Evolutionary conservation across 1,139 yeast species (phyloP).

Genomic region (Yamadazyma atmosphaerica): DNA sequence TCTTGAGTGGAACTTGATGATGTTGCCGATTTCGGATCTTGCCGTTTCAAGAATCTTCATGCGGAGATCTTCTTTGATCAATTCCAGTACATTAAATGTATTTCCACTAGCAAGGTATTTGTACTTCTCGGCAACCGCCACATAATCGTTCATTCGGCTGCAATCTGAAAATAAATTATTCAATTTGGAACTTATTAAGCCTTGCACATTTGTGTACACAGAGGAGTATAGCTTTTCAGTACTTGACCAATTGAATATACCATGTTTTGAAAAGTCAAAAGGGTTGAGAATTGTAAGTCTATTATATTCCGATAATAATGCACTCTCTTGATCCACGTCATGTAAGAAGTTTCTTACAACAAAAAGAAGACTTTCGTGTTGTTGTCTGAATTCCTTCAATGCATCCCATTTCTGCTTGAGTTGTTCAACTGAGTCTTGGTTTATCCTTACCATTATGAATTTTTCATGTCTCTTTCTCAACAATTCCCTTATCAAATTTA

Average conservation of each 20-base stretch:
- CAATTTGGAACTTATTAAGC: slow-evolving; percentile 22
- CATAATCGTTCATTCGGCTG: slow-evolving; percentile 28
- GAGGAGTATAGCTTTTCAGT: slow-evolving; percentile 29
- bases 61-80: slow-evolving; percentile 39
- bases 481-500: slow-evolving; percentile 66
- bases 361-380: slow-evolving; percentile 57
- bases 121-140: slow-evolving; percentile 27
- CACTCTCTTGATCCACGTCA: slow-evolving; percentile 18
- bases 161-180: slow-evolving; percentile 30
- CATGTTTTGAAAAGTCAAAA: slow-evolving; percentile 36
- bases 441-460: slow-evolving; percentile 64
- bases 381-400: slow-evolving; percentile 47
- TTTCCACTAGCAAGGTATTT: slow-evolving; percentile 17
- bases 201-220: slow-evolving; percentile 24
- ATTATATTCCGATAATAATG: slow-evolving; percentile 32
- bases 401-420: slow-evolving; percentile 50
- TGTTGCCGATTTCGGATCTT: slow-evolving; percentile 25
- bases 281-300: slow-evolving; percentile 19
- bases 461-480: slow-evolving; percentile 74
- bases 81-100: slow-evolving; percentile 21
- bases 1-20: slow-evolving; percentile 11
- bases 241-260: slow-evolving; percentile 32
- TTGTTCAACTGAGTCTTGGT: slow-evolving; percentile 40
- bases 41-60: slow-evolving; percentile 33
- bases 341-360: slow-evolving; percentile 29